Percentiles rank a stretch among this genome's conserved stretches.
Evolutionary conservation across 2,329 filamentous ascomycete species (phyloP).

Genomic region (Fusarium sp.): DNA sequence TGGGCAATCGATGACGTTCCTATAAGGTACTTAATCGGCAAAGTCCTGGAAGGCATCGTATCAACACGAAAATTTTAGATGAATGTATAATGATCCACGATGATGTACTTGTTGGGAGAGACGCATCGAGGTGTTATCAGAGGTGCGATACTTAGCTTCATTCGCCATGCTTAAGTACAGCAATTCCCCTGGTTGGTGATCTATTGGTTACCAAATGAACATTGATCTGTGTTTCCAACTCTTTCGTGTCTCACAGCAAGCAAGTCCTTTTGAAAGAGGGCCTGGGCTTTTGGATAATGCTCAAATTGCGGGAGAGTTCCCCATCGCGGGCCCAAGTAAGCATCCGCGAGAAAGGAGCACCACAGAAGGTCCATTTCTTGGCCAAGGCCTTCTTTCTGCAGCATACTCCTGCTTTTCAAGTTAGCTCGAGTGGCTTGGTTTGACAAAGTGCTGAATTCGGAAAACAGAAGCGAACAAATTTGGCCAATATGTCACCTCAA

Average conservation of each 20-base stretch:
- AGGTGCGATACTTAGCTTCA: neutral
- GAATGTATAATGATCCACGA: neutral
- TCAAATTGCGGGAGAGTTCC: slow-evolving; percentile 7
- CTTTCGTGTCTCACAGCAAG: slow-evolving; percentile 31
- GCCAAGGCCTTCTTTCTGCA: slow-evolving; percentile 22
- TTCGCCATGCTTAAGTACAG: slow-evolving; percentile 11
- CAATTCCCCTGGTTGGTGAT: slow-evolving; percentile 4
- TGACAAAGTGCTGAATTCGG: slow-evolving; percentile 49
- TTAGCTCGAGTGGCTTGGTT: slow-evolving; percentile 29
- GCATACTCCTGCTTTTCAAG: slow-evolving; percentile 10
- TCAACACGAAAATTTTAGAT: neutral
- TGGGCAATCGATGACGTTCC: neutral
- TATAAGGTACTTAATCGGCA: neutral
- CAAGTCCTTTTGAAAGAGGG: slow-evolving; percentile 6
- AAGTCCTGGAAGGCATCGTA: neutral
- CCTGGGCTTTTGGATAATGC: neutral
- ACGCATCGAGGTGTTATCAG: neutral
- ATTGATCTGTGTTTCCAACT: slow-evolving; percentile 30
- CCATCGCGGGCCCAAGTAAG: slow-evolving; percentile 34
- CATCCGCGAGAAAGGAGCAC: slow-evolving; percentile 33
- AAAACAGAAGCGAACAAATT: slow-evolving; percentile 56
- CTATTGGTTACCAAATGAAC: slow-evolving; percentile 43
- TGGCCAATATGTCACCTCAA: slow-evolving; percentile 38
- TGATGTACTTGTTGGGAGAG: neutral
- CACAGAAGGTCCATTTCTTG: slow-evolving; percentile 26